phyloP scores from a whole-genome alignment of 1,139 yeast genomes.

The Scheffersomyces segobiensis region DNA sequence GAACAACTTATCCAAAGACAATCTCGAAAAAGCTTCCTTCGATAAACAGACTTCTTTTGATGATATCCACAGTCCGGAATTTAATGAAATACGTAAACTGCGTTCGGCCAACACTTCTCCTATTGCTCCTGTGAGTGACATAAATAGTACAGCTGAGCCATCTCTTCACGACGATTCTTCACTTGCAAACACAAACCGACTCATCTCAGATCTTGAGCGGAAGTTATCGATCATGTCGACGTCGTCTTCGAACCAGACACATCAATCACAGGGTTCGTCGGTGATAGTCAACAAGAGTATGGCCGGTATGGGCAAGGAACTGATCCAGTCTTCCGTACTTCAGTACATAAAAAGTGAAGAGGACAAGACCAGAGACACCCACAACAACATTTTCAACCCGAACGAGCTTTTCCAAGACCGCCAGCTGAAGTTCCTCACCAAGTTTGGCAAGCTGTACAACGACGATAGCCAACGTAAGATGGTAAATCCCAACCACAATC shows the following conservation, averaged over 20 bases:
- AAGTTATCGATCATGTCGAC: conserved; percentile 29
- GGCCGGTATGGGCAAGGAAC: conserved; percentile 32
- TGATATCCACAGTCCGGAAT: neutral
- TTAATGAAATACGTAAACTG: neutral
- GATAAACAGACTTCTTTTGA: neutral
- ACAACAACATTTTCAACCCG: conserved; percentile 28
- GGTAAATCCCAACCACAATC: neutral
- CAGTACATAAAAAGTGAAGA: conserved; percentile 27
- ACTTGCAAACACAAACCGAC: conserved; percentile 26
- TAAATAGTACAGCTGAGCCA: neutral
- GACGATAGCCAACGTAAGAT: conserved; percentile 14
- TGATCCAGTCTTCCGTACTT: conserved; percentile 31
- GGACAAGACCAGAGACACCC: conserved; percentile 7
- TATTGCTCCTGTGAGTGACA: neutral
- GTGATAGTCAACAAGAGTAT: conserved; percentile 32
- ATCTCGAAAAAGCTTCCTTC: neutral
- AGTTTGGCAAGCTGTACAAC: conserved; percentile 27
- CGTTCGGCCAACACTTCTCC: neutral
- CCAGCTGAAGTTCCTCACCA: conserved; percentile 33
- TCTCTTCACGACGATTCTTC: neutral
- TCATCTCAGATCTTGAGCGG: conserved; percentile 32
- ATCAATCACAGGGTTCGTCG: conserved; percentile 25
- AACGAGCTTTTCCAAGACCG: conserved; percentile 40
- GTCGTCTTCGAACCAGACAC: conserved; percentile 28
- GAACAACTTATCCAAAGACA: neutral